Evolutionary conservation across 1,284 basidiomycete genomes (phyloP), one percentile per base, ranked within the genome.

Genomic region (Ustilago shanxiensis): DNA sequence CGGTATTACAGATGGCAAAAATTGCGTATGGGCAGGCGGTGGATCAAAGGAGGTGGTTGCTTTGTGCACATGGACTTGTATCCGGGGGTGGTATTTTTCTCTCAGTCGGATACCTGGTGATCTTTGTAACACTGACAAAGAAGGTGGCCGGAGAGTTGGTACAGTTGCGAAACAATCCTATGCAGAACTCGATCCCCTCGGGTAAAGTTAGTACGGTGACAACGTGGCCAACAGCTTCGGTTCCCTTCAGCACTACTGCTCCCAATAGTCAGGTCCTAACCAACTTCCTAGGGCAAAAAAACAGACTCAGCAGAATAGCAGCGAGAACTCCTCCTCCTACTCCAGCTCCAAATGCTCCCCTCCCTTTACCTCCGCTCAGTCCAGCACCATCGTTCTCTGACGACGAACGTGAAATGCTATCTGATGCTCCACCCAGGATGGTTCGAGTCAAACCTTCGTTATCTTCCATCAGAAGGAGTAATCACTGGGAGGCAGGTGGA

Each of bases 61-160:
- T 37, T 13, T 24, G 26, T 35, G 13, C 22, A 8, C 22, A 62
- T 7, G 57, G 39, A 8, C n/a, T 71, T 29, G 56, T 66, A 9
- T 64, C 63, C 8, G 1, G 55, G 1, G 61, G 52, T 20, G 72
- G 59, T 0, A 44, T 67, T 8, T 22, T 28, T 2, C 49, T 67
- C 2, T 18, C 54, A 1, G 0, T 60, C 2, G 10, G 10, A 1
- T 75, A 75, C 22, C 41, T 64, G 4, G 28, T 28, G 2, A 65
- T 71, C 10, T 39, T 75, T 24, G 41, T 58, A 0, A 13, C 33
- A 22, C 49, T 75, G 4, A 31, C 64, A 0, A 24, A 65, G 5
- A 65, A 47, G 24, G 67, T 71, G 6, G 60, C 45, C 10, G 35
- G 31, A 11, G 72, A 75, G 37, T 49, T 75, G 1, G 63, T 45